Base-by-base conservation (phyloP, 495 filamentous ascomycete species). In the Parathielavia appendiculata region DNA sequence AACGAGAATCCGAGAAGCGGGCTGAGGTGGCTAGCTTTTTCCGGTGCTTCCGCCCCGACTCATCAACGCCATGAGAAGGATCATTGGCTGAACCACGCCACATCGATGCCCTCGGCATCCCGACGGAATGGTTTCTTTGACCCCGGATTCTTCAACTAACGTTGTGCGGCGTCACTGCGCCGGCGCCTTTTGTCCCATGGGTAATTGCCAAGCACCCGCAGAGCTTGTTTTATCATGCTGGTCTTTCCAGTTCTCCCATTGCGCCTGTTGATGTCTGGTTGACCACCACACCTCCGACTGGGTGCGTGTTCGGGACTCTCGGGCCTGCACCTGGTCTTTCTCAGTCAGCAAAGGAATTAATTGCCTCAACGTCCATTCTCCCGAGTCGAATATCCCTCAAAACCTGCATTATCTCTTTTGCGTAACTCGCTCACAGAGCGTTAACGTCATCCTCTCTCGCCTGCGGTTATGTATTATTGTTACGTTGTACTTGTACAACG, bases 111-210 rank as follows among this genome's bases (percentile, higher is more conserved):
- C 30, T 12, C n/a, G 26, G 13, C 5, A 53, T 32, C 38, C 51
- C 51, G 51, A 53, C 51, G 22, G 17, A 11, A 11, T 32, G 51
- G 51, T 53, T n/a, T 53, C 51, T 43, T 53, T 53, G 13, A 26
- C 38, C 51, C 51, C 20, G 51, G 38, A 43, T 43, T 34, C 3
- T 30, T 6, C 6, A 6, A n/a, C n/a, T 6, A 16, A 30, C 23
- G 36, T 11, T 14, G 17, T 9, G 32, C n/a, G 8, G 16, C 17
- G 23, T 12, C 45, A 14, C 23, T 22, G 20, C 13, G 12, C 23
- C 23, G 19, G 12, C 45, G 20, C 41, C 41, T 44, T n/a, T n/a
- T 12, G 9, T 19, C 41, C 17, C 7, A 44, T 41, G 39, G 10
- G 0, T 20, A 19, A 0, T 19, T 19, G n/a, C n/a, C n/a, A n/a